phyloP scores from a whole-genome alignment of 2,329 filamentous ascomycete genomes.

The Tolypocladium paradoxum region DNA sequence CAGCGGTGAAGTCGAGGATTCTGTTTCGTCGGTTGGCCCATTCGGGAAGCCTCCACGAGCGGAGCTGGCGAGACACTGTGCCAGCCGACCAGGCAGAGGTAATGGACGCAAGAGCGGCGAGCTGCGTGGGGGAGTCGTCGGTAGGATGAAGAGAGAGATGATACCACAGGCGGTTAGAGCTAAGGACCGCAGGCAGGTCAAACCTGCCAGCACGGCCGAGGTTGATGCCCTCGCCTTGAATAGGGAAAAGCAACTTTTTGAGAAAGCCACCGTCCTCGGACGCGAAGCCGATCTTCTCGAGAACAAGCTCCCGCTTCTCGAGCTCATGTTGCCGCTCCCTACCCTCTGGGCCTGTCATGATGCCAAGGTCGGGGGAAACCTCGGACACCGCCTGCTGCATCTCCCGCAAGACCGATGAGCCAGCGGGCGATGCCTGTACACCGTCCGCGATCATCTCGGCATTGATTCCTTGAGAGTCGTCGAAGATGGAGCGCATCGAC shows the following conservation, averaged over 20 bases:
- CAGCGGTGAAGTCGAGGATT: conserved; percentile 87
- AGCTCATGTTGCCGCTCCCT: conserved; percentile 67
- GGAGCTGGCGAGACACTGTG: conserved; percentile 81
- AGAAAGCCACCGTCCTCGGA: conserved; percentile 75
- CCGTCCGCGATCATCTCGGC: conserved; percentile 96
- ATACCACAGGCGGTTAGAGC: conserved; percentile 88
- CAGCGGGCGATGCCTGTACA: conserved; percentile 59
- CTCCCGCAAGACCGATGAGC: conserved; percentile 76
- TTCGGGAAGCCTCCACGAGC: conserved; percentile 86
- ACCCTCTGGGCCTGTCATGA: conserved; percentile 54
- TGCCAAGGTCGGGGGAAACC: conserved; percentile 68
- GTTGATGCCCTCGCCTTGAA: conserved; percentile 66
- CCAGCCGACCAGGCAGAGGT: conserved; percentile 90
- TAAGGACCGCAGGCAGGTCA: conserved; percentile 62
- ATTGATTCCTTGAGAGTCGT: conserved; percentile 88
- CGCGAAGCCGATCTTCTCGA: conserved; percentile 81
- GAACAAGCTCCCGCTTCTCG: conserved; percentile 69
- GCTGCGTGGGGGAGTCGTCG: conserved; percentile 66
- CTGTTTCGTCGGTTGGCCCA: conserved; percentile 93
- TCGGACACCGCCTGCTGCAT: conserved; percentile 75
- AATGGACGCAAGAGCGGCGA: conserved; percentile 60
- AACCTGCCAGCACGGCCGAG: conserved; percentile 70
- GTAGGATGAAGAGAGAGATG: conserved; percentile 87
- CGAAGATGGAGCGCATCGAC: conserved; percentile 84
- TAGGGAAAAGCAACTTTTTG: conserved; percentile 69